These are phyloP conservation scores for Nidula microcarpa DNA, from an alignment of 768 basidiomycete species.

Conservation along the genomic window DNA sequence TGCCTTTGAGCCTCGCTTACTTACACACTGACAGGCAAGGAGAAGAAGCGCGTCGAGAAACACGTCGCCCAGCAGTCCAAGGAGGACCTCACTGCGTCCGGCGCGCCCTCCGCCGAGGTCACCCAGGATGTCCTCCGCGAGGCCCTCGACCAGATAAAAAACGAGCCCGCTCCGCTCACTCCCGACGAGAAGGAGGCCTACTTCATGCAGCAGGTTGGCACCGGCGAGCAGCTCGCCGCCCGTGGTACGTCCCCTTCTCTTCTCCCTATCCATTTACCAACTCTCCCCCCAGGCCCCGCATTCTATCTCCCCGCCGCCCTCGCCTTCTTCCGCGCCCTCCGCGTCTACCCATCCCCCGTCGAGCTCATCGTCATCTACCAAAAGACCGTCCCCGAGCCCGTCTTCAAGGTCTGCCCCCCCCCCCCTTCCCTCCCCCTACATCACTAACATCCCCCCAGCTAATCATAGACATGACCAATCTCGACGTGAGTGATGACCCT, in stretches of 20 bases:
- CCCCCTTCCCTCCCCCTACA: neutral
- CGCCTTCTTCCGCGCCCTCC: constrained; percentile 89
- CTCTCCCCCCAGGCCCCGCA: constrained; percentile 55
- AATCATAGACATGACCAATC: constrained; percentile 78
- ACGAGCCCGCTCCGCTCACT: constrained; percentile 64
- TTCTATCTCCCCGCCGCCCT: constrained; percentile 80
- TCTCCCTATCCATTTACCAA: neutral
- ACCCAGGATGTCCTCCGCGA: constrained; percentile 53
- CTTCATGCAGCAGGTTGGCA: constrained; percentile 86
- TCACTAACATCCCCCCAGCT: constrained; percentile 12
- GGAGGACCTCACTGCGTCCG: constrained; percentile 27
- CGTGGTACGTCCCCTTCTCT: constrained; percentile 54
- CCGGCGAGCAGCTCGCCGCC: constrained; percentile 79
- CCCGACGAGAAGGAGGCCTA: constrained; percentile 81
- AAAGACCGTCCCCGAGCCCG: constrained; percentile 77
- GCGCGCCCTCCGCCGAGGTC: constrained; percentile 23
- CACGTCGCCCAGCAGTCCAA: constrained; percentile 41
- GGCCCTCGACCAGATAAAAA: constrained; percentile 63
- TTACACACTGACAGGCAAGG: constrained; percentile 60
- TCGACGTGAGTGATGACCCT: constrained; percentile 76
- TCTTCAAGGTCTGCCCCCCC: constrained; percentile 63
- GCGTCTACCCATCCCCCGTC: constrained; percentile 91
- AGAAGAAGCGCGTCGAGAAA: constrained; percentile 87
- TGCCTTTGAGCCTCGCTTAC: constrained; percentile 8
- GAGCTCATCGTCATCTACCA: constrained; percentile 96